Conservation (phyloP, 2,329 filamentous ascomycete genomes). For the Grosmannia serpens region DNA sequence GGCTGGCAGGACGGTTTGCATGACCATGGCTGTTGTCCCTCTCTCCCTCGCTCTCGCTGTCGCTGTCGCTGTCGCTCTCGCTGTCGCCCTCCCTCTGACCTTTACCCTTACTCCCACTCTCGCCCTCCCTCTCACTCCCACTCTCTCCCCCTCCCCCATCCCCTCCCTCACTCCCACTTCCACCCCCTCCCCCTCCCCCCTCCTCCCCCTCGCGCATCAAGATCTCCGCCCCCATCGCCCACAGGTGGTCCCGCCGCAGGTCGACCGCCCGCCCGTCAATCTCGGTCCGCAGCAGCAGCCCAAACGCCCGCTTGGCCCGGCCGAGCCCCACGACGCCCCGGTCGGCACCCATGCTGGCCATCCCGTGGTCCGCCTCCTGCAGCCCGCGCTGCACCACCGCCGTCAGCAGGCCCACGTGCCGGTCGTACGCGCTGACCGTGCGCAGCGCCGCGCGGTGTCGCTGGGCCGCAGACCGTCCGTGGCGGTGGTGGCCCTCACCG, state of each 20-base stretch:
- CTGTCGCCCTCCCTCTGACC: too few species aligned
- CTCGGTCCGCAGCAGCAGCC: conserved; percentile 50
- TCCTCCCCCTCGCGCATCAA: conserved; percentile 51
- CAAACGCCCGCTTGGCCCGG: conserved; percentile 65
- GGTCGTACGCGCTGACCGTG: conserved; percentile 15
- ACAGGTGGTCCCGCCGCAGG: conserved; percentile 56
- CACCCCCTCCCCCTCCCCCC: conserved; percentile 22
- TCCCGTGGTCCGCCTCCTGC: conserved; percentile 22
- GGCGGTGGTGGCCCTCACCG: neutral
- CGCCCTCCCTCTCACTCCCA: too few species aligned
- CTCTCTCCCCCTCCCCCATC: neutral
- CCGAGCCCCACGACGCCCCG: conserved; percentile 35
- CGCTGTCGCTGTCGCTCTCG: conserved; percentile 2
- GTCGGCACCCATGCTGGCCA: neutral
- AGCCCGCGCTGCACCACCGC: conserved; percentile 63
- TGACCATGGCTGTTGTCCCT: neutral
- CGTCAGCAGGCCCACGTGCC: conserved; percentile 55
- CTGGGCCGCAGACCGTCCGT: neutral
- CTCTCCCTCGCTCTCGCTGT: conserved; percentile 6
- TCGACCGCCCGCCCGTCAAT: conserved; percentile 50
- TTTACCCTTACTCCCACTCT: too few species aligned
- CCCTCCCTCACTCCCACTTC: neutral
- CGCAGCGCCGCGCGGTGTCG: conserved; percentile 23
- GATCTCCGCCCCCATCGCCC: conserved; percentile 79
- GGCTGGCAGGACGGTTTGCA: neutral